Evolutionary conservation across 148 eudicot species (phyloP).

Genomic region (Dysphania ambrosioides): DNA sequence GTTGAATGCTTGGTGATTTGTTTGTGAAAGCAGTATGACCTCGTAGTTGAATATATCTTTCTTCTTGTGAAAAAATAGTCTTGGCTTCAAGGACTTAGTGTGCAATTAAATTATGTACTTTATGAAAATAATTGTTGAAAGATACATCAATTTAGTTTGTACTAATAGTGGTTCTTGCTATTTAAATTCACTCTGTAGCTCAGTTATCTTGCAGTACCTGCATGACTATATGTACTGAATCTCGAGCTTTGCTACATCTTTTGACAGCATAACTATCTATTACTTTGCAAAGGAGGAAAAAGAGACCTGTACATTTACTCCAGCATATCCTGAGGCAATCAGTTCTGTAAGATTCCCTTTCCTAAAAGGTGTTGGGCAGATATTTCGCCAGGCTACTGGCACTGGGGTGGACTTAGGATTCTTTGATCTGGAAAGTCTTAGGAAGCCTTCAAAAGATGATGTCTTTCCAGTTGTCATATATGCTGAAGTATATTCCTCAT

Average conservation of each 20-base stretch:
- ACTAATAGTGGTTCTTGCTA: not conserved
- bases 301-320: constrained; percentile 49
- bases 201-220: not conserved
- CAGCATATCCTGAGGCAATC: constrained; percentile 47
- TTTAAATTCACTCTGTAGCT: not conserved
- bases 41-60: not conserved
- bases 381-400: constrained; percentile 70
- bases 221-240: constrained; percentile 11
- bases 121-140: not conserved
- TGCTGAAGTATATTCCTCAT: constrained; percentile 49
- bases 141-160: not conserved
- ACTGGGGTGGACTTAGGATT: constrained; percentile 75
- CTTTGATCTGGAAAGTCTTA: constrained; percentile 55
- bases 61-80: not conserved
- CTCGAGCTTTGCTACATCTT: constrained; percentile 3
- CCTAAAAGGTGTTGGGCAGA: constrained; percentile 65
- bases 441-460: constrained; percentile 57
- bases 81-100: too few species aligned
- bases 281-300: constrained; percentile 88
- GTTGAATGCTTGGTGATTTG: not conserved
- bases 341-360: constrained; percentile 61
- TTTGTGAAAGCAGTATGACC: not conserved
- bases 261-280: constrained; percentile 60
- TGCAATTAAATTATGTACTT: not conserved
- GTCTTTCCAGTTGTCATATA: constrained; percentile 72